These are phyloP conservation scores for Tylopilus rubrobrunneus DNA, from an alignment of 768 basidiomycete species.

Conservation along the genomic window DNA sequence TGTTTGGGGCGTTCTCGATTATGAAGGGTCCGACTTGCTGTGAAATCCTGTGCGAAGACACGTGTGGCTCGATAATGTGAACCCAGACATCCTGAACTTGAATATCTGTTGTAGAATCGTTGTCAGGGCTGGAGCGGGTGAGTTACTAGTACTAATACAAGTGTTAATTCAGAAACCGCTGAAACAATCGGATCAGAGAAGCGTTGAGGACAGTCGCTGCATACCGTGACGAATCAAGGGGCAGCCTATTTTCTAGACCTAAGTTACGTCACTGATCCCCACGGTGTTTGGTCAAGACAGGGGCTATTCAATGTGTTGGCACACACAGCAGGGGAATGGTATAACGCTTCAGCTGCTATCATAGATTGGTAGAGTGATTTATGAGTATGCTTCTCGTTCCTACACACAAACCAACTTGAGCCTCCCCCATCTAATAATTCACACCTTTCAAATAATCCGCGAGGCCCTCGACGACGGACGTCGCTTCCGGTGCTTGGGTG, in stretches of 20 bases:
- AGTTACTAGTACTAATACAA: too few relatives aligned
- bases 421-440: slow-evolving; percentile 41
- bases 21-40: not conserved
- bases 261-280: too few relatives aligned
- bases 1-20: not conserved
- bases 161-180: too few relatives aligned
- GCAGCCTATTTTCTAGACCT: accelerated
- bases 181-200: too few relatives aligned
- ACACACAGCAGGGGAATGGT: not conserved
- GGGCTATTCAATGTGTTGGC: not conserved
- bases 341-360: not conserved
- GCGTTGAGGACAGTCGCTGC: too few relatives aligned
- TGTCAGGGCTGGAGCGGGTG: too few relatives aligned
- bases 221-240: too few relatives aligned
- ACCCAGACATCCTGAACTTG: too few relatives aligned
- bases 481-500: slow-evolving; percentile 61
- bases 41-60: not conserved
- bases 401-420: not conserved
- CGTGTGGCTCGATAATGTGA: too few relatives aligned
- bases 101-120: too few relatives aligned
- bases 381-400: slow-evolving; percentile 11
- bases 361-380: not conserved
- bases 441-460: slow-evolving; percentile 73
- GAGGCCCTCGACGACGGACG: slow-evolving; percentile 58
- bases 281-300: too few relatives aligned